These are phyloP conservation scores for Phaffomyces opuntiae DNA, from an alignment of 805 yeast species.

Conservation along the genomic window DNA sequence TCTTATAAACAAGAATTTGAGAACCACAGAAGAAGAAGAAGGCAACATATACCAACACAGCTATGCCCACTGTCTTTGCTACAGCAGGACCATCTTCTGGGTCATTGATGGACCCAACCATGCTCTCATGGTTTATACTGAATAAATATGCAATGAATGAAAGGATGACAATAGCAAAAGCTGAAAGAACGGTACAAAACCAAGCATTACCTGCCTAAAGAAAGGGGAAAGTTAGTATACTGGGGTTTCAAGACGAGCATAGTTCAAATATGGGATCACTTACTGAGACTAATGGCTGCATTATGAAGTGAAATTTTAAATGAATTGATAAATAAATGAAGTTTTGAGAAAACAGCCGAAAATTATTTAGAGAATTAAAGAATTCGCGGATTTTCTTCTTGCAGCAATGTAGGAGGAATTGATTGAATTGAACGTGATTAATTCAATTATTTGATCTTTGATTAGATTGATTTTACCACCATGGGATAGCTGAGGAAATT, in stretches of 20 bases:
- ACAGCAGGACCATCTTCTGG: slow-evolving; percentile 94
- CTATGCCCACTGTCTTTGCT: slow-evolving; percentile 83
- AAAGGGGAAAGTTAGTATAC: slow-evolving; percentile 1
- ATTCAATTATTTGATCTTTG: background rate
- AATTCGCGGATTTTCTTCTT: background rate
- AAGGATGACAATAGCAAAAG: slow-evolving; percentile 84
- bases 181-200: slow-evolving; percentile 90
- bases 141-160: slow-evolving; percentile 81
- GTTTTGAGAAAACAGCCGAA: too few relatives aligned
- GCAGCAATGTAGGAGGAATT: background rate
- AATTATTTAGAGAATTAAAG: background rate
- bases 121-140: slow-evolving; percentile 73
- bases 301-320: slow-evolving; percentile 7
- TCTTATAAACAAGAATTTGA: slow-evolving; percentile 60
- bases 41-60: slow-evolving; percentile 72
- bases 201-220: slow-evolving; percentile 76
- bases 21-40: slow-evolving; percentile 89
- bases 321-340: background rate
- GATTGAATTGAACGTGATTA: background rate
- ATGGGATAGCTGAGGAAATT: too few relatives aligned
- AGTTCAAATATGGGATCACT: slow-evolving; percentile 14
- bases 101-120: slow-evolving; percentile 86
- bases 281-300: slow-evolving; percentile 46
- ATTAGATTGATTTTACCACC: too few relatives aligned
- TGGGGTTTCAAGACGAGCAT: background rate